Evolutionary conservation across 164 flowering plant species (phyloP).

Genomic region (Macadamia integrifolia): DNA sequence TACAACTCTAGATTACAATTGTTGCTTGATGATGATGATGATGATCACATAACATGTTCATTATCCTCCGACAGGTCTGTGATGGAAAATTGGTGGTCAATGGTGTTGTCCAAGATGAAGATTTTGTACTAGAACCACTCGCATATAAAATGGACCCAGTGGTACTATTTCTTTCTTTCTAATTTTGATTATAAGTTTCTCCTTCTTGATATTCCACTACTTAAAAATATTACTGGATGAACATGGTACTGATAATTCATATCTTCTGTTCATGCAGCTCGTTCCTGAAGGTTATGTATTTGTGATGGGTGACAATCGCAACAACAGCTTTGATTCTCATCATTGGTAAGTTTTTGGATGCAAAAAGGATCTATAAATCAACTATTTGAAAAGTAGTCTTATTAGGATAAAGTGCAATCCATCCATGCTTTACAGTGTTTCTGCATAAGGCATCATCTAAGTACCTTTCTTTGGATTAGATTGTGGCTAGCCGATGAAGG

Average conservation of each 20-base stretch:
- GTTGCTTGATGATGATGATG: not conserved
- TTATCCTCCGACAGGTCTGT: constrained; percentile 36
- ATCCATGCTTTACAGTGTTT: too few relatives aligned
- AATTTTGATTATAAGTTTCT: too few relatives aligned
- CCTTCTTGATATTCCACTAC: too few relatives aligned
- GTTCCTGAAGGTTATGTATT: constrained; percentile 94
- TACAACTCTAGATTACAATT: not conserved
- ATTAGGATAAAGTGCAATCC: too few relatives aligned
- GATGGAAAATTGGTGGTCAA: constrained; percentile 80
- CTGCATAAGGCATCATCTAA: too few relatives aligned
- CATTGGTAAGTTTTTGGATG: too few relatives aligned
- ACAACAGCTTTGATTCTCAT: constrained; percentile 66
- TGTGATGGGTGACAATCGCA: constrained; percentile 97
- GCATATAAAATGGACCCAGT: constrained; percentile 74
- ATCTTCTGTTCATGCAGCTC: constrained; percentile 40
- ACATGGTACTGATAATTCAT: too few relatives aligned
- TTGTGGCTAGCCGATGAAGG: too few relatives aligned
- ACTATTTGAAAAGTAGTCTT: too few relatives aligned
- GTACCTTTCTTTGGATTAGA: too few relatives aligned
- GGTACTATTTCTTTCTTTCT: constrained; percentile 28
- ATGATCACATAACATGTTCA: not conserved
- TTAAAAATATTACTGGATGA: too few relatives aligned
- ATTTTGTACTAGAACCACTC: constrained; percentile 80
- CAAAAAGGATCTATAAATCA: too few relatives aligned
- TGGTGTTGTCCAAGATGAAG: constrained; percentile 70